Conservation (phyloP, 768 basidiomycete species). For the Naganishia friedmannii region DNA sequence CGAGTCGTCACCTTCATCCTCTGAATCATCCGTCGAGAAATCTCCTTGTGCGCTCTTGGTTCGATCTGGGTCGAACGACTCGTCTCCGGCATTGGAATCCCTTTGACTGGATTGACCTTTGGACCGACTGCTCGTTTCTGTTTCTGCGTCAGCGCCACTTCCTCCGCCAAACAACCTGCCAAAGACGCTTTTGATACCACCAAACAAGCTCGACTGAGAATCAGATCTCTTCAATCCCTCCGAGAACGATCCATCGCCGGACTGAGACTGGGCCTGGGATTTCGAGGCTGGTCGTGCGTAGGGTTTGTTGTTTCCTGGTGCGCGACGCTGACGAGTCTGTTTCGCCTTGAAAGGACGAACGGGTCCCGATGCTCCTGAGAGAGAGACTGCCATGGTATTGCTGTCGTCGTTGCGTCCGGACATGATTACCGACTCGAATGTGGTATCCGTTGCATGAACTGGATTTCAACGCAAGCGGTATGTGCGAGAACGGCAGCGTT, state of each 20-base stretch:
- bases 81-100: background rate
- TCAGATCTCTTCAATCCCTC: constrained; percentile 5
- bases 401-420: background rate
- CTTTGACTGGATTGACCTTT: constrained; percentile 1
- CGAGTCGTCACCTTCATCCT: constrained; percentile 15
- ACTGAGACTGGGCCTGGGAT: background rate
- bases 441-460: background rate
- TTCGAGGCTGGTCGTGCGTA: background rate
- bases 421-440: background rate
- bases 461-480: background rate
- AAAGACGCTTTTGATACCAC: constrained; percentile 9
- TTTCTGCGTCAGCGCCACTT: background rate
- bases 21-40: background rate
- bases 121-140: constrained; percentile 2
- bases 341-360: background rate
- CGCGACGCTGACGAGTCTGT: constrained; percentile 2
- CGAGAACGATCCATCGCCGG: background rate
- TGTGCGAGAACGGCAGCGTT: background rate
- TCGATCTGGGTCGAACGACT: constrained; percentile 7
- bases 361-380: background rate
- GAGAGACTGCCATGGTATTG: background rate
- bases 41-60: constrained; percentile 4
- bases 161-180: background rate
- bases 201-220: constrained; percentile 6
- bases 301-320: constrained; percentile 1